These are phyloP conservation scores for Termitomyces sp. DNA, from an alignment of 768 basidiomycete genomes.

Conservation along the genomic window DNA sequence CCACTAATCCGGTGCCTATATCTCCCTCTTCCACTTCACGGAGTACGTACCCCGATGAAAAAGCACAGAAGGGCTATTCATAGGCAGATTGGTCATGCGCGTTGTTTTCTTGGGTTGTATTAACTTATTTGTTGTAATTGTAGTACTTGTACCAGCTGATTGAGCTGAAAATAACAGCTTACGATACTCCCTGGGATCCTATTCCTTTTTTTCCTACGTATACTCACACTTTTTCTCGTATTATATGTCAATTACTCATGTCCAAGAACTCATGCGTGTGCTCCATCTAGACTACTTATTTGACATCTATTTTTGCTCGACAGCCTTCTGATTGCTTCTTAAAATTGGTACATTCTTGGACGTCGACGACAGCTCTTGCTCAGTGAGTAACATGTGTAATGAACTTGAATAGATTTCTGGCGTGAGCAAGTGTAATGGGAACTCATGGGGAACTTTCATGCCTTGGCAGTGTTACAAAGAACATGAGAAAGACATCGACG, in stretches of 20 bases:
- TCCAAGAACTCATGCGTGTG: not conserved
- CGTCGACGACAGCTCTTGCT: not conserved
- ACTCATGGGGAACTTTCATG: not conserved
- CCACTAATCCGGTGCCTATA: not conserved
- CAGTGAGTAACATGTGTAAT: not conserved
- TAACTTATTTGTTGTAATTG: conserved; percentile 1
- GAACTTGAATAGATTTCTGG: not conserved
- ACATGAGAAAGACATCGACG: not conserved
- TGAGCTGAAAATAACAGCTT: not conserved
- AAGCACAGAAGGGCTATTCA: conserved; percentile 8
- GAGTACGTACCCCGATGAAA: conserved; percentile 5
- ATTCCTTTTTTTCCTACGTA: not conserved
- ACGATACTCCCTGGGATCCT: conserved; percentile 1
- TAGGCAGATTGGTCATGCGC: not conserved
- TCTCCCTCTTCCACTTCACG: not conserved
- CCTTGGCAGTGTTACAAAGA: not conserved
- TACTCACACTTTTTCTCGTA: conserved; percentile 1
- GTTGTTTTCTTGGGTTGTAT: not conserved
- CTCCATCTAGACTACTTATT: too few relatives aligned
- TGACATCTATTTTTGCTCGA: not conserved
- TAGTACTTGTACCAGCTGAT: conserved; percentile 5
- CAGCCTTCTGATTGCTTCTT: not conserved
- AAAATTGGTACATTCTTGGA: not conserved
- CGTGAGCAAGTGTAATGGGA: not conserved
- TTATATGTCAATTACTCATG: not conserved